Percentiles rank a stretch among this genome's conserved stretches.
Conservation (phyloP, 2,329 filamentous ascomycete genomes). For the Sporothrix protearum region DNA sequence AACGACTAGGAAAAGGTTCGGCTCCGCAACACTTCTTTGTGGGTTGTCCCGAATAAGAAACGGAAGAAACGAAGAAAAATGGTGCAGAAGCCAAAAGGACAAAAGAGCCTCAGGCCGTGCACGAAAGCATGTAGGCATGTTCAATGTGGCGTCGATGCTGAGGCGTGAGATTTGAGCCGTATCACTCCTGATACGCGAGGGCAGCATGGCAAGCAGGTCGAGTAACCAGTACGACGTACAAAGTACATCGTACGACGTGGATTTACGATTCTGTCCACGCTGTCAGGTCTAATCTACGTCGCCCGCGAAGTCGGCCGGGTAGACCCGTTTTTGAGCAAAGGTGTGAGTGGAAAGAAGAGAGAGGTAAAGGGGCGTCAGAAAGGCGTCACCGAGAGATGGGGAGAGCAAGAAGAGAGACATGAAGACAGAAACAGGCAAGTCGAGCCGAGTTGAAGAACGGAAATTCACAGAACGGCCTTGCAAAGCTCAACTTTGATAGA, state of each 20-base stretch:
- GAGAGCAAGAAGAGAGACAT: neutral
- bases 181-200: neutral
- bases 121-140: neutral
- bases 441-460: neutral
- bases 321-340: neutral
- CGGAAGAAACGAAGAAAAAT: no score
- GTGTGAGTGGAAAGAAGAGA: neutral
- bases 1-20: neutral
- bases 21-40: neutral
- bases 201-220: neutral
- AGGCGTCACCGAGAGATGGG: neutral
- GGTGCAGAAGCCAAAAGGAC: neutral
- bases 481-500: neutral
- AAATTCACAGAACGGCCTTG: neutral
- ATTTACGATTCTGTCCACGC: neutral
- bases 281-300: neutral
- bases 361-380: neutral
- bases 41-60: neutral
- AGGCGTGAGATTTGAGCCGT: neutral
- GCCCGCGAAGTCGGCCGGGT: neutral
- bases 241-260: neutral
- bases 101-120: neutral
- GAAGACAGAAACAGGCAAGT: neutral
- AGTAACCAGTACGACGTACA: neutral
- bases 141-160: neutral